Conservation (phyloP, 257 asterid genomes). For the Mentha longifolia region DNA sequence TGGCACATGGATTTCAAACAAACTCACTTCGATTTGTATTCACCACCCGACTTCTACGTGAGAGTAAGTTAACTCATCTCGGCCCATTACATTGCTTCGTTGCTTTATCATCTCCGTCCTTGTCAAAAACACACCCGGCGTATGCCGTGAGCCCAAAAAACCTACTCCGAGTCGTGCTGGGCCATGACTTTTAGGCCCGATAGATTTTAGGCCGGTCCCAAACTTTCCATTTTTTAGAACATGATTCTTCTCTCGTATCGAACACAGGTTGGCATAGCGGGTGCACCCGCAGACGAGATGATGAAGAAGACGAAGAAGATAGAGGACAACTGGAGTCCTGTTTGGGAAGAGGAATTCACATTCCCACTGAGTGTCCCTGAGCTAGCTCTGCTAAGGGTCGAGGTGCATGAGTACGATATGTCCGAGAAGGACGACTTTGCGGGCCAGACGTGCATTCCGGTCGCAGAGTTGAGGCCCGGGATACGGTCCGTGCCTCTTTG, state of each 20-base stretch:
- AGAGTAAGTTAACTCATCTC: slow-evolving; percentile 50
- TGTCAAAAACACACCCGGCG: too few species aligned
- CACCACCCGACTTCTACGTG: slow-evolving; percentile 91
- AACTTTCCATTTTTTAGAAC: too few species aligned
- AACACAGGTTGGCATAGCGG: slow-evolving; percentile 67
- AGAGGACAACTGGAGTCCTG: slow-evolving; percentile 66
- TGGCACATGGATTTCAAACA: slow-evolving; percentile 92
- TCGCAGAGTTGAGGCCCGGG: slow-evolving; percentile 64
- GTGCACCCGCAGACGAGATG: slow-evolving; percentile 58
- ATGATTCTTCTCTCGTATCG: background rate
- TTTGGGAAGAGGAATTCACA: slow-evolving; percentile 66
- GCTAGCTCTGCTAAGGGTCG: slow-evolving; percentile 64
- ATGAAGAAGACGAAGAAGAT: slow-evolving; percentile 55
- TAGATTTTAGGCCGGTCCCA: too few species aligned
- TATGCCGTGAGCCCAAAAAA: too few species aligned
- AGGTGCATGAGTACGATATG: slow-evolving; percentile 68
- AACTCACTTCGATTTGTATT: slow-evolving; percentile 82
- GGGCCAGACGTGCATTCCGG: slow-evolving; percentile 69
- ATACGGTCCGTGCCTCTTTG: slow-evolving; percentile 62
- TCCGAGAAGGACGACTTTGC: slow-evolving; percentile 77
- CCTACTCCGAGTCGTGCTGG: too few species aligned
- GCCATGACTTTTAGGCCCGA: background rate
- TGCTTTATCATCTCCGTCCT: background rate
- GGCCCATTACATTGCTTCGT: slow-evolving; percentile 1
- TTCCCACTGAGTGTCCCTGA: slow-evolving; percentile 72